Conservation (phyloP, 208 protist genomes). For the Crithidia sp. region DNA sequence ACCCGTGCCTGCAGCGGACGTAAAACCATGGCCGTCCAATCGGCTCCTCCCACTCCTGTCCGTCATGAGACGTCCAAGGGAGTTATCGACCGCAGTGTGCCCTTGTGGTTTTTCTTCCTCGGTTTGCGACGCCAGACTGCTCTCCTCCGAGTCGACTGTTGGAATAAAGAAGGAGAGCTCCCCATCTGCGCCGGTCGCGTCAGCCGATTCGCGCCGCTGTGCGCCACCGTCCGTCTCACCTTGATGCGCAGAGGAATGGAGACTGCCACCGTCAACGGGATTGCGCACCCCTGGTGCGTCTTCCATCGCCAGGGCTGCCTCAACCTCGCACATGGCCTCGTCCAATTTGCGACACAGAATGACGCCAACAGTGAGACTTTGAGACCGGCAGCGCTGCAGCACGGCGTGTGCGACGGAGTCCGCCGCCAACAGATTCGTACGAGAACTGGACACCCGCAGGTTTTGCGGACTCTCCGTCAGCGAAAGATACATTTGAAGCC, state of each 20-base stretch:
- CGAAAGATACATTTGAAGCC: neutral
- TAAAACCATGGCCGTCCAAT: neutral
- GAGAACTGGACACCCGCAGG: neutral
- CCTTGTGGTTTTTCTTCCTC: neutral
- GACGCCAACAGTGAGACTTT: conserved; percentile 7
- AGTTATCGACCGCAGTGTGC: neutral
- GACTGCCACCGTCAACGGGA: neutral
- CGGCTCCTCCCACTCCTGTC: neutral
- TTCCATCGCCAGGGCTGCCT: conserved; percentile 8
- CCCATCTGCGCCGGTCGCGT: conserved; percentile 4
- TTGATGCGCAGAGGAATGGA: neutral
- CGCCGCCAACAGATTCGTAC: neutral
- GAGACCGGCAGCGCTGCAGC: conserved; percentile 22
- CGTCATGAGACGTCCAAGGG: neutral
- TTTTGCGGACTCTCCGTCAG: neutral
- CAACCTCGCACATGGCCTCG: conserved; percentile 10
- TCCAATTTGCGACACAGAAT: conserved; percentile 13
- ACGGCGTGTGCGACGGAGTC: conserved; percentile 23
- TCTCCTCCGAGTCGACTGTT: conserved; percentile 6
- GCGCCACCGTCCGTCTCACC: conserved; percentile 1
- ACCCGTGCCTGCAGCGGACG: neutral
- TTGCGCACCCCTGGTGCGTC: neutral
- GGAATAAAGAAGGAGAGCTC: conserved; percentile 19
- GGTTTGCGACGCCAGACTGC: neutral
- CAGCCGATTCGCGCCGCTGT: neutral